Evolutionary conservation across 2,329 filamentous ascomycete genomes (phyloP).

Genomic region (Colletotrichum graminicola): DNA sequence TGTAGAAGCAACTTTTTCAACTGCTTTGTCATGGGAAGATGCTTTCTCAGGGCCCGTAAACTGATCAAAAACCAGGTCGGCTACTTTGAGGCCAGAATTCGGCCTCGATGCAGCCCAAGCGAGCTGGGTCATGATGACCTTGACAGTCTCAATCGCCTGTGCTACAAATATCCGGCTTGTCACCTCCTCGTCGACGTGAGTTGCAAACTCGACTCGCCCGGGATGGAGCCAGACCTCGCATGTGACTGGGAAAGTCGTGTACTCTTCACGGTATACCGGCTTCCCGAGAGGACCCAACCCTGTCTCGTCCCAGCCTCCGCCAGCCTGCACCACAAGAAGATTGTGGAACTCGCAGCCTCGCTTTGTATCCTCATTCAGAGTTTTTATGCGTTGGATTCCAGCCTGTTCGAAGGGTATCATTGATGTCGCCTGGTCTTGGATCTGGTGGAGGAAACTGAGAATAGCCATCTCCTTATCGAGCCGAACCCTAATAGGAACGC

Average conservation of each 20-base stretch:
- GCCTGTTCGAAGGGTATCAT: conserved; percentile 46
- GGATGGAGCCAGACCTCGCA: conserved; percentile 32
- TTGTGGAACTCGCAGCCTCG: conserved; percentile 46
- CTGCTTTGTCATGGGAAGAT: too few species aligned
- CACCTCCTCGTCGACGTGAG: conserved; percentile 31
- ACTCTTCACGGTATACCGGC: conserved; percentile 34
- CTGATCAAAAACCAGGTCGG: background rate
- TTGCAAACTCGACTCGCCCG: conserved; percentile 25
- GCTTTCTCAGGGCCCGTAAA: background rate
- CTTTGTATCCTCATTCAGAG: conserved; percentile 38
- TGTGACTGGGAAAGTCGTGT: conserved; percentile 35
- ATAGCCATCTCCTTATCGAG: conserved; percentile 29
- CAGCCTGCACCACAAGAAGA: conserved; percentile 49
- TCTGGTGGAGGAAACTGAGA: conserved; percentile 25
- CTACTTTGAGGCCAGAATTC: background rate
- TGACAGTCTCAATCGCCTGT: conserved; percentile 22
- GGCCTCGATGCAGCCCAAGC: conserved; percentile 1
- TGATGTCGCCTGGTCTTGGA: conserved; percentile 41
- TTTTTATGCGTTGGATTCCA: conserved; percentile 43
- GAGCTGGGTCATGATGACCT: conserved; percentile 25
- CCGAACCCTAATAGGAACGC: conserved; percentile 46
- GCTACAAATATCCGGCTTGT: conserved; percentile 30
- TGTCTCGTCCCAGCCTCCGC: conserved; percentile 27
- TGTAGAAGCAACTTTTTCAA: background rate
- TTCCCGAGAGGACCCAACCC: conserved; percentile 25